Conservation (phyloP, 2,329 filamentous ascomycete genomes). For the Alternaria alternata region DNA sequence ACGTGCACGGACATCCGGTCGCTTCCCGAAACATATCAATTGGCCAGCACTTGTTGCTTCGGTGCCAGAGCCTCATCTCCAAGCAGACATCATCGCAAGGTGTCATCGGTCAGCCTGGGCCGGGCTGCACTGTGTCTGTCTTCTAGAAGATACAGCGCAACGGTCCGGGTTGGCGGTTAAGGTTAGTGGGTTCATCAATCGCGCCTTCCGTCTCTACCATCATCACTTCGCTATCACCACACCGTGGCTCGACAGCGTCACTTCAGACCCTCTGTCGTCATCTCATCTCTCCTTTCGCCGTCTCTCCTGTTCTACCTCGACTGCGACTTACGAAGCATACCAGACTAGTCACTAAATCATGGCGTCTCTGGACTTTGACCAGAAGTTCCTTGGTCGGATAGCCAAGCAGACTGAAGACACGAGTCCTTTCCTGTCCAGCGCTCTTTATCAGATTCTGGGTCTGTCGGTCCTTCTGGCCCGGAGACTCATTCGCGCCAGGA, state of each 20-base stretch:
- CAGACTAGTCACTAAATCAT: conserved; percentile 59
- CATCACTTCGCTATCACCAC: background rate
- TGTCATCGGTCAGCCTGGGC: conserved; percentile 43
- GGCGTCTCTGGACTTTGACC: conserved; percentile 96
- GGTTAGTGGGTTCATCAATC: conserved; percentile 30
- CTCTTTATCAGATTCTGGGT: conserved; percentile 90
- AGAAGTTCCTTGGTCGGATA: conserved; percentile 92
- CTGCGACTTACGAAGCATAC: conserved; percentile 11
- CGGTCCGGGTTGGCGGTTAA: conserved; percentile 43
- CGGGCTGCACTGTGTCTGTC: conserved; percentile 45
- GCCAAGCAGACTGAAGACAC: conserved; percentile 80
- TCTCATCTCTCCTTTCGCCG: too few relatives aligned
- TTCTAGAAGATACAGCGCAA: conserved; percentile 43
- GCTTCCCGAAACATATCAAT: conserved; percentile 41
- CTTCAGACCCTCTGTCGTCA: background rate
- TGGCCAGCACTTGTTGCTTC: conserved; percentile 38
- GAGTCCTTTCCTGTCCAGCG: conserved; percentile 80
- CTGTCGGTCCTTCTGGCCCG: conserved; percentile 87
- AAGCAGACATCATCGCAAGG: conserved; percentile 28
- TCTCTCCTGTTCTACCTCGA: conserved; percentile 5
- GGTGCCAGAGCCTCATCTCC: conserved; percentile 40
- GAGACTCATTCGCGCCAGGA: conserved; percentile 82
- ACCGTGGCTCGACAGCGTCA: background rate
- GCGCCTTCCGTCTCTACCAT: background rate
- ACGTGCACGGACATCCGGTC: conserved; percentile 34